A percentile compares a stretch with the other conserved stretches of the same genome.
Evolutionary conservation across 2,329 filamentous ascomycete species (phyloP).

Genomic region (Cladosporium sp.): DNA sequence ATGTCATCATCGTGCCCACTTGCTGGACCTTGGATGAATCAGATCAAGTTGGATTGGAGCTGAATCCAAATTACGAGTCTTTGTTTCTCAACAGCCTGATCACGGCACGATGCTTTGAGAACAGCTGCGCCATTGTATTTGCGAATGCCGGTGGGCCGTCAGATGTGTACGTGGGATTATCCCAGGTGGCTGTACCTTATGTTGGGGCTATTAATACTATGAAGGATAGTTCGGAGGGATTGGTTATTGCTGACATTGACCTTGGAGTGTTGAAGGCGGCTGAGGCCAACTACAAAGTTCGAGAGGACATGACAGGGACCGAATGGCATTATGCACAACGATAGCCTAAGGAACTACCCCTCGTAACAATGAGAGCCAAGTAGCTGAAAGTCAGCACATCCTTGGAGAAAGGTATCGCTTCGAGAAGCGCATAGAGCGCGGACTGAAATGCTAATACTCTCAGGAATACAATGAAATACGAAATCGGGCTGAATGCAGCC

Average conservation of each 20-base stretch:
- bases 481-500: no score
- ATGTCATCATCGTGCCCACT: conserved; percentile 66
- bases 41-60: conserved; percentile 45
- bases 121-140: conserved; percentile 65
- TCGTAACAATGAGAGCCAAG: no score
- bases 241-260: not conserved
- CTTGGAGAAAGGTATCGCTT: no score
- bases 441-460: no score
- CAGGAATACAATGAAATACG: no score
- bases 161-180: conserved; percentile 57
- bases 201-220: conserved; percentile 51
- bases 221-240: not conserved
- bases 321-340: not conserved
- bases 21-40: conserved; percentile 60
- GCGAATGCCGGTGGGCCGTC: conserved; percentile 64
- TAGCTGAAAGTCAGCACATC: no score
- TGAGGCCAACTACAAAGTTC: not conserved
- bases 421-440: no score
- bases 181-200: conserved; percentile 65
- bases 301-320: not conserved
- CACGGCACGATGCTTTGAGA: conserved; percentile 66
- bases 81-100: conserved; percentile 63
- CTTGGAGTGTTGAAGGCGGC: not conserved
- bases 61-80: conserved; percentile 60
- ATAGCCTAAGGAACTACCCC: not conserved